Conservation (phyloP, 768 basidiomycete species). For the Pisolithus albus region DNA sequence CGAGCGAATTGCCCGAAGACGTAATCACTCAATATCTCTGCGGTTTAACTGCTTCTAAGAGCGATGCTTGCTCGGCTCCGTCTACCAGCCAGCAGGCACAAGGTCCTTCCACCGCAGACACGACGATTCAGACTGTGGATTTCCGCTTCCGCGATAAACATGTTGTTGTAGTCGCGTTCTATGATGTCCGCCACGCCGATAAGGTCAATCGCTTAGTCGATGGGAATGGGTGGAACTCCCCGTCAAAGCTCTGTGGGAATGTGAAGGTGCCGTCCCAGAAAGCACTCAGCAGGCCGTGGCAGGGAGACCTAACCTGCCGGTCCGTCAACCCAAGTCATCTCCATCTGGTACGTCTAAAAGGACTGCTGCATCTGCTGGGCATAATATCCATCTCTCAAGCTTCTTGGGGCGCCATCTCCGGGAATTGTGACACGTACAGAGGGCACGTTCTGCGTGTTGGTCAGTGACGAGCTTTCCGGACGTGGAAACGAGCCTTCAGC, state of each 20-base stretch:
- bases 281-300: constrained; percentile 10
- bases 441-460: constrained; percentile 44
- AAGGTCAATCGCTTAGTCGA: constrained; percentile 40
- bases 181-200: constrained; percentile 50
- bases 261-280: constrained; percentile 2
- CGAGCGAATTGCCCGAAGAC: constrained; percentile 25
- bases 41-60: constrained; percentile 16
- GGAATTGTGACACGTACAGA: constrained; percentile 45
- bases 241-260: neutral
- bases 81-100: constrained; percentile 1
- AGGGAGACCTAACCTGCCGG: constrained; percentile 32
- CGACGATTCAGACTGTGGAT: constrained; percentile 50
- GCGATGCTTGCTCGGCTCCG: constrained; percentile 5
- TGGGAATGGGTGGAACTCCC: constrained; percentile 7
- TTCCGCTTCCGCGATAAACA: constrained; percentile 43
- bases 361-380: neutral
- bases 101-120: constrained; percentile 9
- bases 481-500: constrained; percentile 17
- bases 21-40: constrained; percentile 25
- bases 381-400: constrained; percentile 30
- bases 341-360: constrained; percentile 30
- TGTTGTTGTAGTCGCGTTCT: constrained; percentile 55
- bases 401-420: constrained; percentile 43
- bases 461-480: constrained; percentile 22
- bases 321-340: constrained; percentile 44